Evolutionary conservation across 1,139 yeast species (phyloP).

Genomic region (Yamadazyma triangularis): DNA sequence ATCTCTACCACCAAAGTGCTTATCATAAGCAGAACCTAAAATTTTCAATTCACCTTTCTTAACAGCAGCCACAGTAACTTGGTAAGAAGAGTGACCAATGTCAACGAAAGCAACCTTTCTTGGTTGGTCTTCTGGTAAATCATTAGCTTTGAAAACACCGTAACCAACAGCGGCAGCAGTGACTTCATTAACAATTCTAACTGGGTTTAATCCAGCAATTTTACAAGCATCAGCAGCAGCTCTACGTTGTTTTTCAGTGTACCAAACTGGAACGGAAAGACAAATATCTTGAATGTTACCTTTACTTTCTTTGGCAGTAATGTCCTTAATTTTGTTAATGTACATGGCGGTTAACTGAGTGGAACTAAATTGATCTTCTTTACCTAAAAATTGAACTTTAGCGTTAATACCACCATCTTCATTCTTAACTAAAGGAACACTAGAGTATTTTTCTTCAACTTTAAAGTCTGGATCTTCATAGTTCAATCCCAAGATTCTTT

Average conservation of each 20-base stretch:
- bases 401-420: constrained; percentile 75
- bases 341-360: constrained; percentile 94
- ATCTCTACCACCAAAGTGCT: constrained; percentile 98
- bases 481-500: constrained; percentile 82
- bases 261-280: constrained; percentile 96
- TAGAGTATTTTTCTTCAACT: constrained; percentile 68
- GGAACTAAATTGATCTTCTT: constrained; percentile 74
- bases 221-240: constrained; percentile 94
- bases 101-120: constrained; percentile 90
- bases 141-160: constrained; percentile 96
- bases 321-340: constrained; percentile 83
- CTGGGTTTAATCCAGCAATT: constrained; percentile 97
- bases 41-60: constrained; percentile 96
- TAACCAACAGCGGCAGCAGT: constrained; percentile 99
- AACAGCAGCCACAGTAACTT: constrained; percentile 85
- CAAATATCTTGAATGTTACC: constrained; percentile 80
- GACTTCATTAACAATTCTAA: constrained; percentile 92
- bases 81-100: constrained; percentile 95
- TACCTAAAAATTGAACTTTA: constrained; percentile 80
- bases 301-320: constrained; percentile 78
- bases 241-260: constrained; percentile 94
- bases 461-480: constrained; percentile 74
- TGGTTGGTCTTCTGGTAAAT: constrained; percentile 89
- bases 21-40: constrained; percentile 87
- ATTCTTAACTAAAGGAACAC: constrained; percentile 65